A percentile compares a stretch with the other conserved stretches of the same genome.
Conservation (phyloP, 345 rosid genomes). For the Hirschfeldia incana region DNA sequence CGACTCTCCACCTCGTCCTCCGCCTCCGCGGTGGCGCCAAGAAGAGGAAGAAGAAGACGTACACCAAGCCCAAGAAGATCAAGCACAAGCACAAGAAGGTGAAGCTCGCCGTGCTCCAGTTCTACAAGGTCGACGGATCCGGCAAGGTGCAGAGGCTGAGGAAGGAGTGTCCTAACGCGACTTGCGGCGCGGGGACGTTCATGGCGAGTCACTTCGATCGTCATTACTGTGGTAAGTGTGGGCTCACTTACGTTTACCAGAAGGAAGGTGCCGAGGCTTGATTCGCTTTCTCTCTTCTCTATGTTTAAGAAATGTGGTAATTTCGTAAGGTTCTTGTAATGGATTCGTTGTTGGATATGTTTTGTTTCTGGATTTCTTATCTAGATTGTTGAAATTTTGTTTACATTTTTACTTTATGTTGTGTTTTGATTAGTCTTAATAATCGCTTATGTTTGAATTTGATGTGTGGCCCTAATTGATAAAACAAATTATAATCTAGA, state of each 20-base stretch:
- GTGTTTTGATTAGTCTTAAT: not conserved
- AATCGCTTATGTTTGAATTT: not conserved
- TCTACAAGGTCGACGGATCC: constrained; percentile 40
- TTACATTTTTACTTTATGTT: not conserved
- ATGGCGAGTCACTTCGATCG: constrained; percentile 45
- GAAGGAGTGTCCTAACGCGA: constrained; percentile 42
- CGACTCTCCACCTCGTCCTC: constrained; percentile 46
- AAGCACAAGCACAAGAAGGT: constrained; percentile 46
- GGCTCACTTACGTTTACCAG: constrained; percentile 41
- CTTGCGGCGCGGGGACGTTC: constrained; percentile 42
- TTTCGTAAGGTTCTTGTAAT: constrained; percentile 10
- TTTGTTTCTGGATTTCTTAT: constrained; percentile 18
- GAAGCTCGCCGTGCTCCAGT: constrained; percentile 41
- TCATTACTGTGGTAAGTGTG: constrained; percentile 46
- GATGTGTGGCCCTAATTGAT: not conserved
- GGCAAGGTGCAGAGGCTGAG: constrained; percentile 41
- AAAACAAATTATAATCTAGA: not conserved
- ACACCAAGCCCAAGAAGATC: constrained; percentile 44
- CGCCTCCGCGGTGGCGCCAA: constrained; percentile 49
- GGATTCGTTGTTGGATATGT: constrained; percentile 24
- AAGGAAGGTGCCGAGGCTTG: constrained; percentile 31
- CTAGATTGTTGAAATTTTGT: not conserved
- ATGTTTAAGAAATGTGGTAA: constrained; percentile 8
- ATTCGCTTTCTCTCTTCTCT: not conserved
- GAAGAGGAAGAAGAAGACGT: constrained; percentile 49